Evolutionary conservation across 345 rosid species (phyloP), one percentile per base, ranked within the genome.

Genomic region (Noccaea caerulescens): DNA sequence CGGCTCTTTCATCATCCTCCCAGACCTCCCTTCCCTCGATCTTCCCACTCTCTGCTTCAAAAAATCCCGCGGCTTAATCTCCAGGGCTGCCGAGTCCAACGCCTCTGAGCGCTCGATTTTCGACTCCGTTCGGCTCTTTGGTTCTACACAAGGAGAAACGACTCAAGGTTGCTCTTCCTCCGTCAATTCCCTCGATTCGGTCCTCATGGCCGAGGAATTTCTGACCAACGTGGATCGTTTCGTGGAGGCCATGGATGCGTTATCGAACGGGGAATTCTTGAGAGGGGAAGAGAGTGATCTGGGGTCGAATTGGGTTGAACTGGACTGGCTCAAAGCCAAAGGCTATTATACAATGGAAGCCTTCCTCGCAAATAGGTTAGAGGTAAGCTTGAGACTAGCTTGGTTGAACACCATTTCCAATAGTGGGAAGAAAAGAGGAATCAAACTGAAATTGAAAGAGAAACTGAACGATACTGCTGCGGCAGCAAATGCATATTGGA

Each of bases 311-410:
- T 93, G 98, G 97, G 85, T 86, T 58, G 98, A 93, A 80, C 76
- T 88, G 41, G 83, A 81, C 16, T 93, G 98, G 98, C 80, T 93
- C 54, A 93, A 87, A 80, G 83, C 84, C 20, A 86, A 84, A 78
- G 98, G 98, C 13, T 91, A 91, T 74, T 93, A 93, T 47, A 85
- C 83, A 58, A 47, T 91, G 38, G 96, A 84, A 81, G 94, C 88
- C 44, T 93, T 88, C 78, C 72, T 90, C 33, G 98, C 84, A 4
- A 93, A 89, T 73, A 81, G 91, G 81, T 78, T 93, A 60, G 98
- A 93, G 81, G 88, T 91, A 57, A 84, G 89, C 14, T 58, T 93
- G 87, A 90, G 98, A 80, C 59, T 93, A 69, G 92, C 96, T 23
- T 93, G 98, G 98, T 34, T 90, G 80, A 90, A 83, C 71, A 80